A percentile compares a stretch with the other conserved stretches of the same genome.
Conservation (phyloP, 305 asterid species). For the Ruellia speciosa region DNA sequence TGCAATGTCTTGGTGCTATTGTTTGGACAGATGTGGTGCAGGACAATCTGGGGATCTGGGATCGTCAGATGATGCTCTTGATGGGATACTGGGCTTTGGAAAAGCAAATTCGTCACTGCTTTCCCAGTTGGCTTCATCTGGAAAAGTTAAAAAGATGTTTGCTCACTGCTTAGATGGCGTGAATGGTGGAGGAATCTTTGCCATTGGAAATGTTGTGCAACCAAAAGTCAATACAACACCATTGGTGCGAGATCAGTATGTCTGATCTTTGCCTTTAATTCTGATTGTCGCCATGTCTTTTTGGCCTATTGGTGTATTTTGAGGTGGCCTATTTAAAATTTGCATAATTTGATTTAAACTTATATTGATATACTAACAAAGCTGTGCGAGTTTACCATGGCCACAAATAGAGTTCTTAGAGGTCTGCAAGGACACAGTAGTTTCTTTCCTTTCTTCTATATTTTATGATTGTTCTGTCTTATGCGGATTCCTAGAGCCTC, state of each 20-base stretch:
- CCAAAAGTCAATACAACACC: slow-evolving; percentile 94
- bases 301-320: slow-evolving; percentile 11
- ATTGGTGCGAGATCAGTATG: slow-evolving; percentile 77
- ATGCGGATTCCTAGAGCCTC: slow-evolving; percentile 13
- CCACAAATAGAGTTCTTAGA: slow-evolving; percentile 13
- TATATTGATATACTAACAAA: slow-evolving; percentile 12
- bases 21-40: slow-evolving; percentile 78
- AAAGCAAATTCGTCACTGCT: slow-evolving; percentile 88
- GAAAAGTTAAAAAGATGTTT: slow-evolving; percentile 89
- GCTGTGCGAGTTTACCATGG: slow-evolving; percentile 10
- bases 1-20: slow-evolving; percentile 15
- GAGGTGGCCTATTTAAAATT: slow-evolving; percentile 20
- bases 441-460: slow-evolving; percentile 7
- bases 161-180: slow-evolving; percentile 97
- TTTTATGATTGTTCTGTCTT: slow-evolving; percentile 1
- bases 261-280: slow-evolving; percentile 23
- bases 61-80: slow-evolving; percentile 86
- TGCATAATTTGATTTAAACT: slow-evolving; percentile 8
- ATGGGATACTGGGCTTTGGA: slow-evolving; percentile 97
- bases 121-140: slow-evolving; percentile 90
- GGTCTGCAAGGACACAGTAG: slow-evolving; percentile 7
- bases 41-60: slow-evolving; percentile 74
- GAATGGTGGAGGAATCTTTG: slow-evolving; percentile 99
- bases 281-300: slow-evolving; percentile 16
- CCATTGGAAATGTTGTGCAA: slow-evolving; percentile 97